Conservation (phyloP, 768 basidiomycete species). For the Naganishia randhawae region DNA sequence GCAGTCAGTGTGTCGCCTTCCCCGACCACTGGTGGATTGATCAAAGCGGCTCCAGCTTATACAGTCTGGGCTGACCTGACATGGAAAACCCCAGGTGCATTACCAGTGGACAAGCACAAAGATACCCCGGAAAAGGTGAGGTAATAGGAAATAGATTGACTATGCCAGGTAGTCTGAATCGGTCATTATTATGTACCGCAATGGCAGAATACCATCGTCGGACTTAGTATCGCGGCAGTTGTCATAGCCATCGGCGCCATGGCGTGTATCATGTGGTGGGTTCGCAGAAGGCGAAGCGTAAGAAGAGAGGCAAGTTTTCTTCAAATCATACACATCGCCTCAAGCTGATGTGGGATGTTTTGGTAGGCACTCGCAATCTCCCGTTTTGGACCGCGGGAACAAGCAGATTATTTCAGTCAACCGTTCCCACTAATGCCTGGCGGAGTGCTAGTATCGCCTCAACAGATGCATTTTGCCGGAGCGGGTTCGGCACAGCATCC, state of each 20-base stretch:
- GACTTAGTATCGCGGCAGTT: constrained; percentile 38
- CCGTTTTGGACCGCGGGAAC: constrained; percentile 37
- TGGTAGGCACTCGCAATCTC: constrained; percentile 40
- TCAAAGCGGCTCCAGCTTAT: constrained; percentile 35
- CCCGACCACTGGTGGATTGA: constrained; percentile 33
- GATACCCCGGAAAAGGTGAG: constrained; percentile 27
- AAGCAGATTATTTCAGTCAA: constrained; percentile 37
- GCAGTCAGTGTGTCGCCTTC: constrained; percentile 39
- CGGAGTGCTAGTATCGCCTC: background rate
- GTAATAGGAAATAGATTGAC: no score
- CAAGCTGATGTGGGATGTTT: background rate
- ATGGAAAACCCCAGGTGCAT: constrained; percentile 31
- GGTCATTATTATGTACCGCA: no score
- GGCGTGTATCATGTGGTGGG: constrained; percentile 35
- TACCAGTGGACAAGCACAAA: constrained; percentile 41
- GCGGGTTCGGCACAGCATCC: background rate
- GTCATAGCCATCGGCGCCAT: constrained; percentile 37
- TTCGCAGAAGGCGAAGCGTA: constrained; percentile 34
- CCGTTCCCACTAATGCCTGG: background rate
- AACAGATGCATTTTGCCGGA: background rate
- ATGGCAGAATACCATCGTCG: constrained; percentile 37
- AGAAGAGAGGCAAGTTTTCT: constrained; percentile 37
- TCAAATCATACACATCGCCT: no score
- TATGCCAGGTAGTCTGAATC: no score
- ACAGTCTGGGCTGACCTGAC: constrained; percentile 39